These are phyloP conservation scores for Clonostachys rhizophaga DNA, from an alignment of 2,329 filamentous ascomycete species.

Conservation along the genomic window DNA sequence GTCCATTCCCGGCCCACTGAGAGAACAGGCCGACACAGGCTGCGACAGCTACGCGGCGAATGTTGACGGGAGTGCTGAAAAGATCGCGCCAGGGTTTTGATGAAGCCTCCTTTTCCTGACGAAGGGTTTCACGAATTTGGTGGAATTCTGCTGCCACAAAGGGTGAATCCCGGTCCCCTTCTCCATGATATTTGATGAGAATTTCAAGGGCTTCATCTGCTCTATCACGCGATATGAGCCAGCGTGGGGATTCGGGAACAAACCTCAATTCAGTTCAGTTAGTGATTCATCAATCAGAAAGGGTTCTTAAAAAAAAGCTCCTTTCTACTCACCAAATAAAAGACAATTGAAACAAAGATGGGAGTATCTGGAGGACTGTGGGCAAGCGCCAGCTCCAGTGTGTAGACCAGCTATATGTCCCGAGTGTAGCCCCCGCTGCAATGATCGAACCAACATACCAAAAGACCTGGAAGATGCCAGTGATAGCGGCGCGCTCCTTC, in stretches of 20 bases:
- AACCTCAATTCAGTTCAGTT: conserved; percentile 17
- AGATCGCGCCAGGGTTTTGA: conserved; percentile 1
- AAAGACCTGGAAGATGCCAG: conserved; percentile 51
- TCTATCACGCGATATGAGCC: conserved; percentile 35
- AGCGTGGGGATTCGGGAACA: conserved; percentile 57
- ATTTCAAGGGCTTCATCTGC: conserved; percentile 41
- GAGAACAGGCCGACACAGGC: conserved; percentile 45
- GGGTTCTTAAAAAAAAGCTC: conserved; percentile 26
- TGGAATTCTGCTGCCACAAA: conserved; percentile 46
- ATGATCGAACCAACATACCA: conserved; percentile 48
- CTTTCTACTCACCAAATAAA: conserved; percentile 49
- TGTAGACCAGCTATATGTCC: conserved; percentile 31
- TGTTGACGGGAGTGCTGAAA: conserved; percentile 12
- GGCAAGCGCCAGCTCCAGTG: conserved; percentile 39
- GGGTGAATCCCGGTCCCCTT: conserved; percentile 44
- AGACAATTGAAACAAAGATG: conserved; percentile 38
- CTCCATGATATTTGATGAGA: conserved; percentile 46
- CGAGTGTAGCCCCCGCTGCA: conserved; percentile 43
- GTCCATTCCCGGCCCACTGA: conserved; percentile 22
- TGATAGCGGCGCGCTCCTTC: conserved; percentile 53
- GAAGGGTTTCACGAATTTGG: conserved; percentile 27
- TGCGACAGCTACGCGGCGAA: conserved; percentile 28
- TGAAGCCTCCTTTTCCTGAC: conserved; percentile 28
- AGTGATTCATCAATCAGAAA: background rate
- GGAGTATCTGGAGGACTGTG: conserved; percentile 37